Conservation (phyloP, 2,329 filamentous ascomycete genomes). For the Chaetomium globosum region DNA sequence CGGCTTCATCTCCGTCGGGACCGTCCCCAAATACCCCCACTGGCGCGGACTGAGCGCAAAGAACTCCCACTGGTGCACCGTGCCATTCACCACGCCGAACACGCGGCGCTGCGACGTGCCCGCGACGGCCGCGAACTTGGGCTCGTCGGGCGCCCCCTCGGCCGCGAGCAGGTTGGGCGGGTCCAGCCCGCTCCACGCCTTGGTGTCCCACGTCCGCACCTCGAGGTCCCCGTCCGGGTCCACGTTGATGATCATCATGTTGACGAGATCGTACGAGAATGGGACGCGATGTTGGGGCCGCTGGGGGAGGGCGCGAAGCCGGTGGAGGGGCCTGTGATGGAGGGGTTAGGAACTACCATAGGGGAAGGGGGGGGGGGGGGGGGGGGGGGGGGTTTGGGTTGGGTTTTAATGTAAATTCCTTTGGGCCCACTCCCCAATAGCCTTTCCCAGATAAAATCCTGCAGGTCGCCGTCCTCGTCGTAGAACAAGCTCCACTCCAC, state of each 20-base stretch:
- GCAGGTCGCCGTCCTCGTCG: not conserved
- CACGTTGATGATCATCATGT: conserved; percentile 8
- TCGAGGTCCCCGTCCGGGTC: conserved; percentile 2
- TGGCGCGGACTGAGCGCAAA: not conserved
- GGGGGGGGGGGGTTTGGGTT: no score
- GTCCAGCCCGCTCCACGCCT: not conserved
- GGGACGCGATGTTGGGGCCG: conserved; percentile 9
- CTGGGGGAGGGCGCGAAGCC: not conserved
- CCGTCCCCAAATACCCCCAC: conserved; percentile 3
- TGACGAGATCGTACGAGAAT: conserved; percentile 10
- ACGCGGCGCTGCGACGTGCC: conserved; percentile 4
- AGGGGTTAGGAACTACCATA: not conserved
- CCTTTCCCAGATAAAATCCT: not conserved
- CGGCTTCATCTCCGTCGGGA: not conserved
- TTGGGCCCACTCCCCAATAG: not conserved
- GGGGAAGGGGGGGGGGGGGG: not conserved
- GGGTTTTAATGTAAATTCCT: no score
- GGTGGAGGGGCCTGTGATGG: not conserved
- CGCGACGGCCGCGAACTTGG: conserved; percentile 4
- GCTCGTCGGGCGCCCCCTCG: not conserved
- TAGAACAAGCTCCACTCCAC: conserved; percentile 4
- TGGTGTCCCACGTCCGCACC: not conserved
- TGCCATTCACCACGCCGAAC: not conserved
- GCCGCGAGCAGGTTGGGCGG: not conserved
- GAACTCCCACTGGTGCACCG: conserved; percentile 11